A percentile compares a stretch with the other conserved stretches of the same genome.
Conservation (phyloP, 2,329 filamentous ascomycete species). For the Calonectria pteridis region DNA sequence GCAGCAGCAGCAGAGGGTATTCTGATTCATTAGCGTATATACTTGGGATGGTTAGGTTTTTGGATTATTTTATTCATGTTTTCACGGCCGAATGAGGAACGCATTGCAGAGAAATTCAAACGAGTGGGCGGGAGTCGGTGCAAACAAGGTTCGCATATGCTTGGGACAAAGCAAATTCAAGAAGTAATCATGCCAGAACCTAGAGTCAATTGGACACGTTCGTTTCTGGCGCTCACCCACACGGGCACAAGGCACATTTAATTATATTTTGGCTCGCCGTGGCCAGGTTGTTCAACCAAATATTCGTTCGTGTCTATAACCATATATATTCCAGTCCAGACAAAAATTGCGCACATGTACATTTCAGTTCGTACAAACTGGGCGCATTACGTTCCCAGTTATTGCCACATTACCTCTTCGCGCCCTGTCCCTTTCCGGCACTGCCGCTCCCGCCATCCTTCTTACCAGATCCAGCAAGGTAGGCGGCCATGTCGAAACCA, state of each 20-base stretch:
- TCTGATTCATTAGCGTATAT: constrained; percentile 18
- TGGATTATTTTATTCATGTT: constrained; percentile 1
- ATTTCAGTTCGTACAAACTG: constrained; percentile 1
- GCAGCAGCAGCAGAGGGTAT: neutral
- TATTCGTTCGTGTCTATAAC: neutral
- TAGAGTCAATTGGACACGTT: constrained; percentile 10
- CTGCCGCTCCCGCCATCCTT: constrained; percentile 51
- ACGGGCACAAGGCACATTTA: neutral
- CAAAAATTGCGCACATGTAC: constrained; percentile 10
- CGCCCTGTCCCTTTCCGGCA: constrained; percentile 56
- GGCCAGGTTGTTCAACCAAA: neutral
- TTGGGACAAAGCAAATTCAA: neutral
- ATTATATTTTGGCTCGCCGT: constrained; percentile 5
- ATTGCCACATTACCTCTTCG: constrained; percentile 47
- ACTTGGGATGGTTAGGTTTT: constrained; percentile 13
- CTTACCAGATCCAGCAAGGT: constrained; percentile 68
- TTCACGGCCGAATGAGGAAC: constrained; percentile 23
- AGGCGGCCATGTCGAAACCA: constrained; percentile 73
- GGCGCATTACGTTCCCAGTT: neutral
- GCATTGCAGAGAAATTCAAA: neutral
- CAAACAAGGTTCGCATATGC: neutral
- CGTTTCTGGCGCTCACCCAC: neutral
- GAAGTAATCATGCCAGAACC: neutral
- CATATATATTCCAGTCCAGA: neutral
- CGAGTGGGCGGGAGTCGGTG: neutral